Evolutionary conservation across 495 filamentous ascomycete genomes (phyloP), one percentile per base, ranked within the genome.

Genomic region (Trichoderma reesei): DNA sequence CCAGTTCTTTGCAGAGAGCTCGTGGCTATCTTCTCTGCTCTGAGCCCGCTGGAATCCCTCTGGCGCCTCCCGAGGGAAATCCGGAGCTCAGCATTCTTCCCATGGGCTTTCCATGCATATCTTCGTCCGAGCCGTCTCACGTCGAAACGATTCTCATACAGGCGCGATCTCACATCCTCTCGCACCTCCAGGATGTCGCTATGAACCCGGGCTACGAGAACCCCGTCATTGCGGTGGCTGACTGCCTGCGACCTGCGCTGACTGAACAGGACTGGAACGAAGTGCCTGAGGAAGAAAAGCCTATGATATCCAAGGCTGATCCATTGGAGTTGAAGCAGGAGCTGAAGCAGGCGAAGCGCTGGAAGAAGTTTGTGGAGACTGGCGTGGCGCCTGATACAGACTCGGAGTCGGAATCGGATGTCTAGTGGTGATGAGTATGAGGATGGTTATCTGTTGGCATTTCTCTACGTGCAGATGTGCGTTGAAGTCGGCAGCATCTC

Each of bases 21-120:
- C 83, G 87, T 33, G 85, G 79, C 5, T 91, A 88, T 67, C 66
- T 82, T n/a, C 70, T 81, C 26, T 82, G 81, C 31, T 20, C 18
- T 33, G 39, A 63, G 13, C 61, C 63, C 14, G 37, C 33, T 26
- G 41, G 59, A 10, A 59, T 16, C 4, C 61, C 61, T n/a, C 61
- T 63, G n/a, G 61, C 61, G 5, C 61, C 61, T 1, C 38, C 61
- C 33, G 31, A 41, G n/a, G 61, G 61, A 39, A 63, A 63, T 5
- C 8, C 8, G 31, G 14, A 41, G 11, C 61, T 48, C 41, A 26
- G 41, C 20, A 63, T 63, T 18, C 7, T 41, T 5, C 41, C 61
- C 41, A 10, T 63, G 14, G 61, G 61, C 61, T 16, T 36, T 8
- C 61, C 61, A n/a, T 63, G 61, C 41, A 1, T 18, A 1, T 63